Evolutionary conservation across 2,329 filamentous ascomycete species (phyloP), one percentile per base, ranked within the genome.

Genomic region (Claviceps purpurea): DNA sequence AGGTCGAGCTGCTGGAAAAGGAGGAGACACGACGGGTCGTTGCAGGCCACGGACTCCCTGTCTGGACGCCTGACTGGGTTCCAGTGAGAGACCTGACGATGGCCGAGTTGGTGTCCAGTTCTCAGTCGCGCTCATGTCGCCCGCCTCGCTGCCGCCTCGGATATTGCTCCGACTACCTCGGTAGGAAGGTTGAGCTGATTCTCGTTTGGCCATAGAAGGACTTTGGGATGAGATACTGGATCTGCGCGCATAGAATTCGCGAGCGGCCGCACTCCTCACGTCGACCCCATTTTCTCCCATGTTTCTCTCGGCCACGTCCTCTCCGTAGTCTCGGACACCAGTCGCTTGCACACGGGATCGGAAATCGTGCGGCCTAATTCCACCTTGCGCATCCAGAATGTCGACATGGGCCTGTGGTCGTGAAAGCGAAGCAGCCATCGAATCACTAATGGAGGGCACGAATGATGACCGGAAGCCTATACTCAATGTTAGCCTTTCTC

Each of bases 281-380:
- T 68, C 57, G 30, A 62, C 54, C 1, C 59, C 58, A 24, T 68
- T 73, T 40, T 65, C 61, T 6, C 61, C 64, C 47, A 77, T 67
- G 56, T 82, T 82, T 37, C 79, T 69, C 56, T 81, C 77, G 1
- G 77, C 78, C 0, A 82, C 77, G 59, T 81, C 78, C 60, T 83
- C 80, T 18, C 74, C 78, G 56, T 80, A 81, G 49, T 75, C 71
- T 46, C 70, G 68, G 0, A 67, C 65, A 1, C 76, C 76, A 0
- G 73, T 61, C 0, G 76, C 75, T 51, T 71, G 63, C 3, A 77
- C 59, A 20, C 74, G 68, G 14, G 65, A 62, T 49, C 65, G 64
- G 58, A 78, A 77, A 54, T 76, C 68, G 3, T 67, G 63, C 1
- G 71, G 70, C 22, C 62, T 70, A 41, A 79, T 68, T 22, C 66